Conservation (phyloP, 495 filamentous ascomycete genomes). For the Cercophora scortea region DNA sequence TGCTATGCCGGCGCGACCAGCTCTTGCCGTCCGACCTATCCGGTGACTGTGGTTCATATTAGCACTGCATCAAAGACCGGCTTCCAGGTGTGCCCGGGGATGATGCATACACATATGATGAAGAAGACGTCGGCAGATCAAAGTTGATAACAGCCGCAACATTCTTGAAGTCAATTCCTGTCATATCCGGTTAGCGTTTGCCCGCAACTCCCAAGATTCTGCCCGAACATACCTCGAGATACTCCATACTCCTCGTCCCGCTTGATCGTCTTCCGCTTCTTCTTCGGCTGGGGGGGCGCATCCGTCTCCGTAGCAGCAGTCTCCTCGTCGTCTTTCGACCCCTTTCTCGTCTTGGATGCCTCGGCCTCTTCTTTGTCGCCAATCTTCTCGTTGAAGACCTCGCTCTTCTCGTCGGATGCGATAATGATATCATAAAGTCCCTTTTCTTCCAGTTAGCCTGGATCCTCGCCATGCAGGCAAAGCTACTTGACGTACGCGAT, state of each 20-base stretch:
- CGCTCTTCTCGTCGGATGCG: constrained; percentile 79
- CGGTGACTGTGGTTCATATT: constrained; percentile 52
- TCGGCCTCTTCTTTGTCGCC: constrained; percentile 20
- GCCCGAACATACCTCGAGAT: constrained; percentile 52
- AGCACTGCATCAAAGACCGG: too few species aligned
- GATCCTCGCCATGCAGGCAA: neutral
- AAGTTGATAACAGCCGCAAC: constrained; percentile 95
- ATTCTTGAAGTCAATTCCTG: constrained; percentile 71
- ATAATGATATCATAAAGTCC: constrained; percentile 86
- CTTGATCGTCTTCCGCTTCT: constrained; percentile 24
- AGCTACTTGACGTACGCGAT: constrained; percentile 48
- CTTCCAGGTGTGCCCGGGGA: too few species aligned
- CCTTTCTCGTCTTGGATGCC: constrained; percentile 18
- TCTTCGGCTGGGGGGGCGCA: constrained; percentile 16
- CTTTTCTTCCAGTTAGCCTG: neutral
- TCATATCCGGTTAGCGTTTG: too few species aligned
- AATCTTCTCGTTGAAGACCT: constrained; percentile 58
- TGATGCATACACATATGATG: constrained; percentile 52
- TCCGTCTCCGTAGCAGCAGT: neutral
- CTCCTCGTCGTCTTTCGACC: constrained; percentile 10
- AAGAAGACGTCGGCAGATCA: constrained; percentile 80
- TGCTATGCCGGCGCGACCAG: constrained; percentile 84
- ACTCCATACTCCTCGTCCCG: constrained; percentile 81
- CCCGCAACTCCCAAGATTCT: too few species aligned
- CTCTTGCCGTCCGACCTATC: constrained; percentile 87